These are phyloP conservation scores for Alternaria brassicicola DNA, from an alignment of 2,329 filamentous ascomycete genomes.

Conservation along the genomic window DNA sequence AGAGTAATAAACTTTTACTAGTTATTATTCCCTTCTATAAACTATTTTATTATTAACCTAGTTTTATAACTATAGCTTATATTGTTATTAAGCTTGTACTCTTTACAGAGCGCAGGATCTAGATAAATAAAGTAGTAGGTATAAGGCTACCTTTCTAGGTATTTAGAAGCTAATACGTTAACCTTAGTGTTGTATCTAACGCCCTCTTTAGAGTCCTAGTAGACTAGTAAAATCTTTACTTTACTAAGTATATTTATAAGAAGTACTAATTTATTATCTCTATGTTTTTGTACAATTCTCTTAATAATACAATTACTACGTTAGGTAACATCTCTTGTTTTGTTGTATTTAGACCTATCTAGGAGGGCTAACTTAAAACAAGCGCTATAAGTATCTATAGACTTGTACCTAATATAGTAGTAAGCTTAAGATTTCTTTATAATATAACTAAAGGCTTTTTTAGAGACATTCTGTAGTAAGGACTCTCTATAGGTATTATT, in stretches of 20 bases:
- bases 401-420: conserved; percentile 9
- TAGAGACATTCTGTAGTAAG: conserved; percentile 1
- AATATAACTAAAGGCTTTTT: conserved; percentile 9
- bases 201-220: conserved; percentile 17
- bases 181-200: conserved; percentile 11
- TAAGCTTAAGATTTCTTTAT: background rate
- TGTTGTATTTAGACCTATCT: conserved; percentile 4
- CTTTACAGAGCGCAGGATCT: conserved; percentile 5
- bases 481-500: background rate
- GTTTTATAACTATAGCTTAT: conserved; percentile 18
- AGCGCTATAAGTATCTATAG: conserved; percentile 9
- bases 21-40: conserved; percentile 12
- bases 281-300: conserved; percentile 13
- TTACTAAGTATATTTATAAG: conserved; percentile 14
- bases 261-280: conserved; percentile 5
- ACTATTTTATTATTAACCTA: conserved; percentile 15
- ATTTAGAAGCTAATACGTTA: conserved; percentile 13
- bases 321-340: conserved; percentile 14
- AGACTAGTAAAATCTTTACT: conserved; percentile 12
- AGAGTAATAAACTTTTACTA: conserved; percentile 15
- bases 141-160: background rate
- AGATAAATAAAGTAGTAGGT: conserved; percentile 17
- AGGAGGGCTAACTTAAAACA: conserved; percentile 14
- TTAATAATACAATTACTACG: conserved; percentile 16
- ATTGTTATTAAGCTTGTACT: conserved; percentile 13